Percentiles rank a stretch among this genome's conserved stretches.
Conservation (phyloP, 2,329 filamentous ascomycete species). For the Fusarium agapanthi region DNA sequence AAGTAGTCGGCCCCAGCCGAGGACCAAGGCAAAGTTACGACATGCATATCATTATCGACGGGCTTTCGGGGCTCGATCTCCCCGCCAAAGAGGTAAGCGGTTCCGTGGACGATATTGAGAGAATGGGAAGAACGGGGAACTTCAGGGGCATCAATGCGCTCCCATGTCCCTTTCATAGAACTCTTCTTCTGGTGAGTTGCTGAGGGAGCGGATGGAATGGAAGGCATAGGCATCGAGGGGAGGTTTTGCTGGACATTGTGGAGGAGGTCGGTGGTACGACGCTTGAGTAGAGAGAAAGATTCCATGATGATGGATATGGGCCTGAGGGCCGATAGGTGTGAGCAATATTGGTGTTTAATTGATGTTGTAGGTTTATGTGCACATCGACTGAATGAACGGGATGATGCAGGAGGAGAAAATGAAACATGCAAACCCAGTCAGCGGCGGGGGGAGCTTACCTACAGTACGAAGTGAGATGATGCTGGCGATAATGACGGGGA, state of each 20-base stretch:
- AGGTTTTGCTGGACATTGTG: conserved; percentile 59
- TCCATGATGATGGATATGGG: conserved; percentile 48
- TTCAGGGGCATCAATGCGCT: conserved; percentile 62
- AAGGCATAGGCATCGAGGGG: conserved; percentile 51
- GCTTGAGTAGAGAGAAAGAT: conserved; percentile 61
- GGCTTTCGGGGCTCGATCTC: conserved; percentile 73
- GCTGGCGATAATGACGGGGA: conserved; percentile 19
- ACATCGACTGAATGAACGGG: not conserved
- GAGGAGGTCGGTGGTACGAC: conserved; percentile 63
- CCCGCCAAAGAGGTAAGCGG: conserved; percentile 78
- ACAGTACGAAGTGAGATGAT: conserved; percentile 33
- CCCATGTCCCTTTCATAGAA: conserved; percentile 66
- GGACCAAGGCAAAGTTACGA: conserved; percentile 68
- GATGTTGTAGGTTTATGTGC: not conserved
- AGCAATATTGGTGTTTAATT: not conserved
- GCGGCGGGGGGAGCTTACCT: conserved; percentile 32
- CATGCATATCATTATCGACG: conserved; percentile 77
- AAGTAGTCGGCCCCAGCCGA: conserved; percentile 68
- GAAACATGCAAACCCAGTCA: conserved; percentile 12
- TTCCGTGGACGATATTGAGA: conserved; percentile 65
- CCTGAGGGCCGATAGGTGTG: conserved; percentile 14
- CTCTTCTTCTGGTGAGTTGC: conserved; percentile 34
- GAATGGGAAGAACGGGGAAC: conserved; percentile 80
- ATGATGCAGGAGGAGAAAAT: conserved; percentile 26
- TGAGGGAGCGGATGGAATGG: conserved; percentile 47